A percentile compares a stretch with the other conserved stretches of the same genome.
phyloP scores from a whole-genome alignment of 441 rosid species.

The Aleurites moluccanus region DNA sequence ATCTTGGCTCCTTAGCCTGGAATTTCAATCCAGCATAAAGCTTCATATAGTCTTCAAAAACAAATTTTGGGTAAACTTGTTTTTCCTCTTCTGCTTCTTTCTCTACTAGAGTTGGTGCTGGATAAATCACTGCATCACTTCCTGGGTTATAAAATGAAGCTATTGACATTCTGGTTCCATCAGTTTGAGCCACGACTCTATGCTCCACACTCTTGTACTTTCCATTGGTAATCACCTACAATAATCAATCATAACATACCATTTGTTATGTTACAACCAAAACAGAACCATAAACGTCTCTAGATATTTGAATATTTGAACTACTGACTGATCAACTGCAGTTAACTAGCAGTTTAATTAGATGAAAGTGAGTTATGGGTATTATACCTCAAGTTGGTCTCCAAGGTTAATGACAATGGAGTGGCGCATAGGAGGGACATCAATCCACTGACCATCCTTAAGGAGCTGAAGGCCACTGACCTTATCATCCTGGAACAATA shows the following conservation, averaged over 20 bases:
- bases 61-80: conserved; percentile 64
- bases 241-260: too few relatives aligned
- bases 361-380: background rate
- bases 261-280: too few relatives aligned
- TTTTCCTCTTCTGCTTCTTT: conserved; percentile 45
- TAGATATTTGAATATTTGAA: too few relatives aligned
- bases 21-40: conserved; percentile 73
- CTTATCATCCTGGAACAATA: conserved; percentile 78
- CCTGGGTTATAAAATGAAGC: conserved; percentile 98
- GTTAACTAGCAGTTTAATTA: too few relatives aligned
- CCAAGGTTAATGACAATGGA: conserved; percentile 93
- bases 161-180: conserved; percentile 79
- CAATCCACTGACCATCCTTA: conserved; percentile 82
- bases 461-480: conserved; percentile 96
- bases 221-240: conserved; percentile 84
- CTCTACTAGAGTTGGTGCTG: conserved; percentile 67
- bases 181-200: conserved; percentile 72
- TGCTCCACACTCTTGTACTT: conserved; percentile 89
- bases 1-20: conserved; percentile 87
- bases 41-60: conserved; percentile 92
- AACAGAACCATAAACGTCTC: too few relatives aligned
- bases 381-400: conserved; percentile 81
- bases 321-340: too few relatives aligned
- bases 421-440: conserved; percentile 90
- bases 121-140: conserved; percentile 76